phyloP scores from a whole-genome alignment of 164 flowering plant species.

The Umbellularia californica region DNA sequence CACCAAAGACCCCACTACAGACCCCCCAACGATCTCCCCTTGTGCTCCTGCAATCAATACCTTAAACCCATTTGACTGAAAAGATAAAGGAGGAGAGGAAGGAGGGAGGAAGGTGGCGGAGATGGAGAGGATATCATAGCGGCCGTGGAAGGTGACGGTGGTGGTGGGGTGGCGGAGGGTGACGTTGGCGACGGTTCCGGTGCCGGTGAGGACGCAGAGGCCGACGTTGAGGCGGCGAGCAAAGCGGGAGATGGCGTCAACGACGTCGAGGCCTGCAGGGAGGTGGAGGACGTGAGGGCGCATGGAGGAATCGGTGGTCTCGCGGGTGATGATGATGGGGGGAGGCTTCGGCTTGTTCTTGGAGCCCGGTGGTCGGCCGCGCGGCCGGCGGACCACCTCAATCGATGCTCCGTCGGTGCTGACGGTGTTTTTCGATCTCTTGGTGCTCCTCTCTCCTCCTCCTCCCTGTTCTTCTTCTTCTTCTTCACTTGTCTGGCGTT shows the following conservation, averaged over 20 bases:
- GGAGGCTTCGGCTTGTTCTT: constrained; percentile 73
- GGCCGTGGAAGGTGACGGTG: constrained; percentile 65
- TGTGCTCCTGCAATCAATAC: constrained; percentile 65
- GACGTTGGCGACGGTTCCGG: constrained; percentile 66
- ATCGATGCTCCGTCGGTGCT: constrained; percentile 49
- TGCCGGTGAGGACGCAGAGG: constrained; percentile 52
- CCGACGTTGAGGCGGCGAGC: constrained; percentile 43
- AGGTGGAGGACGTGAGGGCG: constrained; percentile 64
- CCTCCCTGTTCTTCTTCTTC: constrained; percentile 23
- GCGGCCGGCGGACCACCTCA: constrained; percentile 49
- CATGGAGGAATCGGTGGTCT: constrained; percentile 46
- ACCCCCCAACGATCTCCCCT: constrained; percentile 72
- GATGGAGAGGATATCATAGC: constrained; percentile 66
- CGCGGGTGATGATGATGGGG: constrained; percentile 46
- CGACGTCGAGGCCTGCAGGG: constrained; percentile 49
- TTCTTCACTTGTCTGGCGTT: constrained; percentile 38
- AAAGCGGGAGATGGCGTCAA: constrained; percentile 42
- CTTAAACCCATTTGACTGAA: constrained; percentile 25
- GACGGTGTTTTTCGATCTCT: constrained; percentile 4
- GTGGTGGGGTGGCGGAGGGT: constrained; percentile 64
- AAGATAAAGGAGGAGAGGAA: constrained; percentile 6
- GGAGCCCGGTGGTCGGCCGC: constrained; percentile 80
- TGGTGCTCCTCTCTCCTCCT: constrained; percentile 13
- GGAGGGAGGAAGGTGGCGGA: constrained; percentile 54
- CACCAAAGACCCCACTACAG: constrained; percentile 46